Percentiles rank a stretch among this genome's conserved stretches.
Evolutionary conservation across 1,139 yeast species (phyloP).

Genomic region (Nakaseomyces sp.): DNA sequence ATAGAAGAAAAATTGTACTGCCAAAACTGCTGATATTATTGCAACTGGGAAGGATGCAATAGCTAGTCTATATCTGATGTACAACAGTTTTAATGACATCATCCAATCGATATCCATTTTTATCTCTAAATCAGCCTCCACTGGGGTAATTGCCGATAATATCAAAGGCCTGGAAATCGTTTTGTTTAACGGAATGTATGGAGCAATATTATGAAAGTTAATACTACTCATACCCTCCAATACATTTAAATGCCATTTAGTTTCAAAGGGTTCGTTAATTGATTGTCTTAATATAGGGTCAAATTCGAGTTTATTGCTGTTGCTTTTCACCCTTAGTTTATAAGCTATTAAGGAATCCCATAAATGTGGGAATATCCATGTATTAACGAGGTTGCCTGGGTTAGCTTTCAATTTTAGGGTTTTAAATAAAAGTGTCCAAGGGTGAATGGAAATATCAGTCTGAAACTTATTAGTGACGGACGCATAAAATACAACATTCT

Average conservation of each 20-base stretch:
- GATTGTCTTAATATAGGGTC: slow-evolving; percentile 64
- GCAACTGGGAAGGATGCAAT: slow-evolving; percentile 50
- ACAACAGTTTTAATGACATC: slow-evolving; percentile 40
- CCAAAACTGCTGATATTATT: slow-evolving; percentile 38
- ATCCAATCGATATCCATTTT: slow-evolving; percentile 26
- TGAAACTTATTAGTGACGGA: not conserved
- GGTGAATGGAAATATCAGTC: not conserved
- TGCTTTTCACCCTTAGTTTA: slow-evolving; percentile 10
- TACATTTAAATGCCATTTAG: slow-evolving; percentile 63
- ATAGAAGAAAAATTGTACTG: slow-evolving; percentile 40
- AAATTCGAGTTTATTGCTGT: slow-evolving; percentile 28
- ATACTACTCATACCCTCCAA: slow-evolving; percentile 34
- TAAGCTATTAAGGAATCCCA: slow-evolving; percentile 28
- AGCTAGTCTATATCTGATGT: slow-evolving; percentile 55
- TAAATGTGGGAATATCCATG: slow-evolving; percentile 18
- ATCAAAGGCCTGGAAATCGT: slow-evolving; percentile 16
- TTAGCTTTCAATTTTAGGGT: slow-evolving; percentile 5
- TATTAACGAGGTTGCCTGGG: slow-evolving; percentile 7
- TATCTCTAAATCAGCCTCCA: slow-evolving; percentile 32
- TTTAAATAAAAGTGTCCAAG: not conserved
- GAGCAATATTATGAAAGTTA: slow-evolving; percentile 67
- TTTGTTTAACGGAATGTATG: slow-evolving; percentile 53
- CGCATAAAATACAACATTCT: not conserved
- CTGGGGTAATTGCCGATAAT: slow-evolving; percentile 24
- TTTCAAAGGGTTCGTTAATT: slow-evolving; percentile 58